A percentile compares a stretch with the other conserved stretches of the same genome.
These are phyloP conservation scores for Endothia cerciana DNA, from an alignment of 2,329 filamentous ascomycete genomes.

Conservation along the genomic window DNA sequence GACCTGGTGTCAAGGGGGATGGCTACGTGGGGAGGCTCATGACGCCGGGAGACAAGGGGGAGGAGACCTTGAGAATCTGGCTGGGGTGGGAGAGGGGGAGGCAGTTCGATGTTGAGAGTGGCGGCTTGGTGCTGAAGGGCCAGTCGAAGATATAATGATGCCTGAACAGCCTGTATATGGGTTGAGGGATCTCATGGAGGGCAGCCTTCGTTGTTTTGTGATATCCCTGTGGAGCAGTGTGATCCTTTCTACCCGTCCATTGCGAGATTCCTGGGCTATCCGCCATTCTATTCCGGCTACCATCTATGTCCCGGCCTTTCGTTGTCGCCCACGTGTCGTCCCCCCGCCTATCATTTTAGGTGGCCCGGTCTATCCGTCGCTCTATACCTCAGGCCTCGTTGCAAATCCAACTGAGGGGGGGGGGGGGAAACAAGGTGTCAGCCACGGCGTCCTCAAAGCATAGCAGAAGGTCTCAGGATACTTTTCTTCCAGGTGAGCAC, in stretches of 20 bases:
- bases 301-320: not conserved
- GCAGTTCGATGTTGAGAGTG: conserved; percentile 71
- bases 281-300: not conserved
- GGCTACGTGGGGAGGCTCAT: conserved; percentile 69
- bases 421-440: not conserved
- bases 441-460: not conserved
- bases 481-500: too few species aligned
- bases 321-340: not conserved
- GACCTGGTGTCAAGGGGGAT: conserved; percentile 64
- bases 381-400: not conserved
- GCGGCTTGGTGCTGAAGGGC: conserved; percentile 57
- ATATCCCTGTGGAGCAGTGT: not conserved
- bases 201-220: not conserved
- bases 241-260: conserved; percentile 3
- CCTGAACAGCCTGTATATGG: not conserved
- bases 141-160: conserved; percentile 47
- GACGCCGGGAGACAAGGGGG: conserved; percentile 71
- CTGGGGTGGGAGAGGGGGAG: conserved; percentile 74
- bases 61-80: conserved; percentile 72
- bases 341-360: not conserved
- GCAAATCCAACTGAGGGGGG: too few species aligned
- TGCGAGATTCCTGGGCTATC: not conserved
- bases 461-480: not conserved
- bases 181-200: not conserved
- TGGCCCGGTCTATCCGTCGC: not conserved